Percentiles rank a stretch among this genome's conserved stretches.
Conservation (phyloP, 2,329 filamentous ascomycete genomes). For the Bipolaris oryzae region DNA sequence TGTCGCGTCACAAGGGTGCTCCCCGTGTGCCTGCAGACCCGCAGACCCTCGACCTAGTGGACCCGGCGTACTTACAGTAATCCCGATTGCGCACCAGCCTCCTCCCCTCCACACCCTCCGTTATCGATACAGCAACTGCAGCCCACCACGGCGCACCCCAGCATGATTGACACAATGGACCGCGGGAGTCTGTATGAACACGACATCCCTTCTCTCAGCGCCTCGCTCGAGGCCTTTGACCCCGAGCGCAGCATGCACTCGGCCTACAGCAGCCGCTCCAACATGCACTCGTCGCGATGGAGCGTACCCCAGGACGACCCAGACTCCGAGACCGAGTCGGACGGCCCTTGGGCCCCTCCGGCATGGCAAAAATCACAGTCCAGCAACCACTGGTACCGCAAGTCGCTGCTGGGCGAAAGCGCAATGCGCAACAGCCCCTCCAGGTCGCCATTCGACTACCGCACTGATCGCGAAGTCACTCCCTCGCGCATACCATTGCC, state of each 20-base stretch:
- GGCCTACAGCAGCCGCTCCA: constrained; percentile 61
- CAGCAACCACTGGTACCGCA: constrained; percentile 64
- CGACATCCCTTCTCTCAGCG: constrained; percentile 48
- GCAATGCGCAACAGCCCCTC: constrained; percentile 51
- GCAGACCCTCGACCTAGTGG: constrained; percentile 31
- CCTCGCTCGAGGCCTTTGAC: constrained; percentile 48
- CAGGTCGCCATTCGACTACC: constrained; percentile 65
- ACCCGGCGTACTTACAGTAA: constrained; percentile 23
- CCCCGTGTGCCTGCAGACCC: constrained; percentile 40
- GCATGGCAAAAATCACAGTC: constrained; percentile 62
- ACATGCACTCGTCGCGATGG: constrained; percentile 62
- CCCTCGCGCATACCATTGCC: constrained; percentile 66
- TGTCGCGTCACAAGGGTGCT: constrained; percentile 43
- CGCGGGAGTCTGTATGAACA: constrained; percentile 46
- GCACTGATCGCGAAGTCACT: constrained; percentile 57
- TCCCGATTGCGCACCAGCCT: constrained; percentile 26
- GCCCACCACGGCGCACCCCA: constrained; percentile 11
- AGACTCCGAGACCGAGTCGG: constrained; percentile 54
- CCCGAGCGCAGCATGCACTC: constrained; percentile 47
- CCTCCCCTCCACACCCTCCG: constrained; percentile 20
- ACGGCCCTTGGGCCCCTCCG: constrained; percentile 67
- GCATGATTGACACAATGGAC: constrained; percentile 41
- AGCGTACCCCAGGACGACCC: constrained; percentile 45
- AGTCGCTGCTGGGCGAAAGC: constrained; percentile 49
- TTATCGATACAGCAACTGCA: constrained; percentile 4